These are phyloP conservation scores for Hippophae tibetana DNA, from an alignment of 306 rosid genomes.

Conservation along the genomic window DNA sequence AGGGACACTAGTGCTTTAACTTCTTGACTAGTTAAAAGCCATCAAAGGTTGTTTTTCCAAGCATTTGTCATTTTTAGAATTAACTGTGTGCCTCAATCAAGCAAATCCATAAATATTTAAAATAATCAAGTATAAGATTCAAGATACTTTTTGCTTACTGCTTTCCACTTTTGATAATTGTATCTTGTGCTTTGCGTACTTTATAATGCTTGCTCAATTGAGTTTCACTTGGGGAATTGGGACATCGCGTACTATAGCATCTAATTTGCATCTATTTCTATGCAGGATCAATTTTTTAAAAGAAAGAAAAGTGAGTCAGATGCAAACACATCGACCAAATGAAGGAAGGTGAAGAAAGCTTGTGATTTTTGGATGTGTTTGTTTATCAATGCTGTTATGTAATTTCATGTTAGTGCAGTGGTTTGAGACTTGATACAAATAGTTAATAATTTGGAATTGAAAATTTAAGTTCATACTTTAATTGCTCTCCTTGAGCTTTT, in stretches of 20 bases:
- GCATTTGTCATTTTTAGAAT: too few species aligned
- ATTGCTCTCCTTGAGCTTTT: background rate
- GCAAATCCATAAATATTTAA: too few species aligned
- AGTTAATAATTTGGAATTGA: slow-evolving; percentile 13
- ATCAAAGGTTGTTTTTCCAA: too few species aligned
- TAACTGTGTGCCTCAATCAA: too few species aligned
- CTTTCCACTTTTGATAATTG: background rate
- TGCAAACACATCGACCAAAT: slow-evolving; percentile 16
- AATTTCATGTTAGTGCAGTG: slow-evolving; percentile 5
- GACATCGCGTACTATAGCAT: background rate
- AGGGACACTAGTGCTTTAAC: too few species aligned
- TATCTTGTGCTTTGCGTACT: slow-evolving; percentile 1
- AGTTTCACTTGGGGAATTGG: background rate
- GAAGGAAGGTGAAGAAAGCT: slow-evolving; percentile 11
- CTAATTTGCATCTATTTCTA: slow-evolving; percentile 4
- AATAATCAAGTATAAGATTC: background rate
- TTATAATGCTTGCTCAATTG: background rate
- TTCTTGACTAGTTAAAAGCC: too few species aligned
- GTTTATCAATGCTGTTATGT: background rate
- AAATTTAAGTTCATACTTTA: slow-evolving; percentile 2
- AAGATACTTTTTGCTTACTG: background rate
- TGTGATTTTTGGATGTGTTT: background rate
- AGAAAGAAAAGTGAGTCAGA: slow-evolving; percentile 27
- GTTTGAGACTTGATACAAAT: slow-evolving; percentile 2
- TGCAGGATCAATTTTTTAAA: slow-evolving; percentile 61